Evolutionary conservation across 2,329 filamentous ascomycete genomes (phyloP), one percentile per base, ranked within the genome.

Genomic region (Fusarium mundagurra): DNA sequence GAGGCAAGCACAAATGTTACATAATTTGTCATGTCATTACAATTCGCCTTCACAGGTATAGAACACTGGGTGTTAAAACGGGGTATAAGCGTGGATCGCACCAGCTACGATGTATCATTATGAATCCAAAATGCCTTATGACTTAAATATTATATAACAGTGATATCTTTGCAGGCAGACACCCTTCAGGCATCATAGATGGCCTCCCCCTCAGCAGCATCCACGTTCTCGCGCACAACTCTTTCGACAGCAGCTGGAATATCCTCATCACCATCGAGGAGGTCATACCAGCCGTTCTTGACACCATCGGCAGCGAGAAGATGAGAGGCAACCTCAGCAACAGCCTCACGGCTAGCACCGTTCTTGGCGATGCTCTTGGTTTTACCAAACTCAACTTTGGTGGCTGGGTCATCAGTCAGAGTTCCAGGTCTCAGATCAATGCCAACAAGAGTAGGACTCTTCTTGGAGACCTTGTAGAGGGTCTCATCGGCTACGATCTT

Each of bases 401-500:
- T 86, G 1, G 82, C 89, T 3, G 86, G 83, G 38, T 88, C 86
- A 47, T 87, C 81, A 10, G 84, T 87, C 74, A 91, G 80, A 2
- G 74, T 73, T 3, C 86, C 88, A 0, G 90, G 89, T 2, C 90
- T 86, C 57, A 92, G 82, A 77, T 84, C 81, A 75, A 91, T 87
- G 64, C 84, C 87, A 5, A 84, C 83, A 38, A 91, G 84, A 22
- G 80, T 82, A 1, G 72, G 41, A 47, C 81, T 82, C 79, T 83
- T 81, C 74, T 83, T 83, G 39, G 84, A 84, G 17, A 85, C 84
- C 51, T 85, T 82, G 77, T 89, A 88, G 9, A 91, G 82, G 5
- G 82, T 85, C 80, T 90, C 87, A 78, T 92, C 90, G 13, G 90
- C 88, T 11, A 84, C 88, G 22, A 91, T 77, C 81, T 92, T 92